Percentiles rank a stretch among this genome's conserved stretches.
Evolutionary conservation across 805 yeast genomes (phyloP).

Genomic region (Starmerella cellae): DNA sequence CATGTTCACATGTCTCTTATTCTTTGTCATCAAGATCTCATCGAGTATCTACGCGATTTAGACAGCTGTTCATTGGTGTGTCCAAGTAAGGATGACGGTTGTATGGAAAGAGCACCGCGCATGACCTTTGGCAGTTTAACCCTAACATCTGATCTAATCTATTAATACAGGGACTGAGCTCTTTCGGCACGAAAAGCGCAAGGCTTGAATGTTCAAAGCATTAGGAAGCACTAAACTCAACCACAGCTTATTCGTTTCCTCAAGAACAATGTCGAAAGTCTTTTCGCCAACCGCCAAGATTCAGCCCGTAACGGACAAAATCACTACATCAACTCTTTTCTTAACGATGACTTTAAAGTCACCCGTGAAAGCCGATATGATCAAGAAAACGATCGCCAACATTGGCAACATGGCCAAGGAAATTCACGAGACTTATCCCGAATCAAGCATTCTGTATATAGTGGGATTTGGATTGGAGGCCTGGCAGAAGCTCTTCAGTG

Average conservation of each 20-base stretch:
- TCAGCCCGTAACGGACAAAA: slow-evolving; percentile 6
- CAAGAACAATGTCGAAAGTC: background rate
- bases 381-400: slow-evolving; percentile 8
- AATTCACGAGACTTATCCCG: slow-evolving; percentile 1
- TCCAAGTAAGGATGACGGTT: no score
- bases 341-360: slow-evolving; percentile 4
- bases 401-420: background rate
- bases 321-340: slow-evolving; percentile 12
- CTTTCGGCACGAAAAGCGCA: no score
- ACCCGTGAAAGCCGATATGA: background rate
- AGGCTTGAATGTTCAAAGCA: no score
- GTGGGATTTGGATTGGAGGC: slow-evolving; percentile 17
- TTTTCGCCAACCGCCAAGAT: slow-evolving; percentile 1
- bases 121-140: no score
- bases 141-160: background rate
- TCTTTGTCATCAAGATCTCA: no score
- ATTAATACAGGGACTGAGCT: no score
- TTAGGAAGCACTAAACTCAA: no score
- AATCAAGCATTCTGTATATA: slow-evolving; percentile 2
- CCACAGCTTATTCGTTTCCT: no score
- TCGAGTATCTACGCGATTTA: no score
- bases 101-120: no score
- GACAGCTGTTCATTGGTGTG: no score
- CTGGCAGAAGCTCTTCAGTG: slow-evolving; percentile 14
- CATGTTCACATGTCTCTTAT: no score